Conservation (phyloP, 805 yeast genomes). For the Maudiozyma saulgeensis region DNA sequence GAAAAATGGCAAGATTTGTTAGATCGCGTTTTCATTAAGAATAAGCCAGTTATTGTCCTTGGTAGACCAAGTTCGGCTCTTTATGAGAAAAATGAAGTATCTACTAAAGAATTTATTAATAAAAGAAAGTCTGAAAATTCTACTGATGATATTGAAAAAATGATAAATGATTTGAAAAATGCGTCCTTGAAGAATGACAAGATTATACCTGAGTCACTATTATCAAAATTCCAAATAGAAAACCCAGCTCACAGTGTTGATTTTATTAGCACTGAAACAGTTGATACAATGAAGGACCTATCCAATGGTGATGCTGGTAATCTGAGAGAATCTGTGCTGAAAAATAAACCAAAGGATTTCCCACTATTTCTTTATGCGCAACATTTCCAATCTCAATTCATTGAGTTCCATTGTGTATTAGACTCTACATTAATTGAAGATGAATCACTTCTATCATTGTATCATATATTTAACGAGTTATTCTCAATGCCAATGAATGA, state of each 20-base stretch:
- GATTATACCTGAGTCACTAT: slow-evolving; percentile 64
- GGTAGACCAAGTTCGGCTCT: slow-evolving; percentile 56
- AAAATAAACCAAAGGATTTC: slow-evolving; percentile 36
- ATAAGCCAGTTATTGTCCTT: slow-evolving; percentile 53
- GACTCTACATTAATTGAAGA: slow-evolving; percentile 41
- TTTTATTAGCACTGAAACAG: slow-evolving; percentile 61
- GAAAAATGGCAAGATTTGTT: slow-evolving; percentile 60
- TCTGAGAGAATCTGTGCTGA: slow-evolving; percentile 11
- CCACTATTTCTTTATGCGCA: slow-evolving; percentile 74
- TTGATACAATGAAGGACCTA: slow-evolving; percentile 14
- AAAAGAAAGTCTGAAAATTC: slow-evolving; percentile 48
- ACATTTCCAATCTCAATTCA: slow-evolving; percentile 68
- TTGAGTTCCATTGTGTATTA: slow-evolving; percentile 56
- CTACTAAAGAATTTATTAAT: slow-evolving; percentile 39
- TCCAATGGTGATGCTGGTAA: slow-evolving; percentile 14
- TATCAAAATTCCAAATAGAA: slow-evolving; percentile 56
- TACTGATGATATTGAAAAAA: slow-evolving; percentile 44
- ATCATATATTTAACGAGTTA: slow-evolving; percentile 55
- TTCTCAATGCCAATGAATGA: slow-evolving; percentile 66
- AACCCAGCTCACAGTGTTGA: slow-evolving; percentile 60
- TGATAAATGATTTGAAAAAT: slow-evolving; percentile 41
- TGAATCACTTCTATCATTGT: slow-evolving; percentile 47
- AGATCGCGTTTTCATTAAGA: slow-evolving; percentile 44
- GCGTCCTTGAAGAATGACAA: slow-evolving; percentile 63
- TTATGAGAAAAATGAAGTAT: slow-evolving; percentile 43